phyloP scores from a whole-genome alignment of 495 filamentous ascomycete species.

The Talaromyces nanjingensis region DNA sequence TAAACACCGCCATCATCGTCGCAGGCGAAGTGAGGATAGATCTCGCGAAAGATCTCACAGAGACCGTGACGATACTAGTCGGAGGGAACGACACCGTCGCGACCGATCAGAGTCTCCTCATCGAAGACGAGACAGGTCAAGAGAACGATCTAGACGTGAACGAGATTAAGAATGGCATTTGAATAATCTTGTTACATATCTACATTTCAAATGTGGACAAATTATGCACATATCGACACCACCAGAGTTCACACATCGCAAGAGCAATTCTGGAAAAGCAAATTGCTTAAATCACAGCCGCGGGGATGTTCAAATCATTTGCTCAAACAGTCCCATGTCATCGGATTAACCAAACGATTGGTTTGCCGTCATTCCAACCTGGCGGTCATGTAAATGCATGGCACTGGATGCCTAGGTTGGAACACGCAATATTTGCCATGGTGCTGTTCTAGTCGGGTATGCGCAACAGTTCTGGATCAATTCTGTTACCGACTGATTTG shows the following conservation, averaged over 20 bases:
- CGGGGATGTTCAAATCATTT: not conserved
- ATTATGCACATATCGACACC: not conserved
- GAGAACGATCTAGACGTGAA: not conserved
- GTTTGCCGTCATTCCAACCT: not conserved
- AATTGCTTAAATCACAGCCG: not conserved
- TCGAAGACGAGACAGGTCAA: not conserved
- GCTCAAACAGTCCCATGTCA: not conserved
- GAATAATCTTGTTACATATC: not conserved
- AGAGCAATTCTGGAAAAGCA: not conserved
- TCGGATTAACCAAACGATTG: not conserved
- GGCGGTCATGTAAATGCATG: not conserved
- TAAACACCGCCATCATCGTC: conserved; percentile 44
- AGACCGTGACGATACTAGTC: conserved; percentile 15
- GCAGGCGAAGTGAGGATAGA: conserved; percentile 27
- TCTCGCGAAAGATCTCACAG: conserved; percentile 18
- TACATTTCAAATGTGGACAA: not conserved
- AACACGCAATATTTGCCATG: not conserved
- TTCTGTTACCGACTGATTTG: not conserved
- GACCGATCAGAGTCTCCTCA: conserved; percentile 7
- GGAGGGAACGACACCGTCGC: conserved; percentile 7
- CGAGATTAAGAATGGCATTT: not conserved
- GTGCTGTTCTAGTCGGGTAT: not conserved
- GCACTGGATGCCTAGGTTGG: not conserved
- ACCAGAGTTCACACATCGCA: not conserved
- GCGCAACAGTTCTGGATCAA: not conserved